These are phyloP conservation scores for Terfezia boudieri DNA, from an alignment of 495 filamentous ascomycete genomes.

Conservation along the genomic window DNA sequence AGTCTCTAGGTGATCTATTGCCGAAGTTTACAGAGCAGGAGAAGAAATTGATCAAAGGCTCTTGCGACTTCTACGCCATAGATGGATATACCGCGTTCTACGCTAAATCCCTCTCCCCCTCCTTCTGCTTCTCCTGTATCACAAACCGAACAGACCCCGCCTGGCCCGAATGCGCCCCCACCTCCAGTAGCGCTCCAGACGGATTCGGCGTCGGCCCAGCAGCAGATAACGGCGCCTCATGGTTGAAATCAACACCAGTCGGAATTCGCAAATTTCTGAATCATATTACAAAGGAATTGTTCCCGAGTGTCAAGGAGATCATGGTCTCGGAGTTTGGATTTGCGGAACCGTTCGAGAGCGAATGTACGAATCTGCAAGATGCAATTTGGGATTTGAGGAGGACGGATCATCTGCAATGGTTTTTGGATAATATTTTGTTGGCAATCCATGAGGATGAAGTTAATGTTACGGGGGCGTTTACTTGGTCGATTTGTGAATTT, in stretches of 20 bases:
- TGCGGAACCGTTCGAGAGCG: slow-evolving; percentile 24
- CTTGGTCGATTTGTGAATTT: slow-evolving; percentile 22
- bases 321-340: slow-evolving; percentile 27
- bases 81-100: slow-evolving; percentile 22
- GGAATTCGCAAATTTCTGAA: slow-evolving; percentile 25
- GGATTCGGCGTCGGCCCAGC: slow-evolving; percentile 23
- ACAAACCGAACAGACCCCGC: slow-evolving; percentile 21
- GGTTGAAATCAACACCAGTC: slow-evolving; percentile 23
- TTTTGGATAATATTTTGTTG: slow-evolving; percentile 22
- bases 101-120: slow-evolving; percentile 10
- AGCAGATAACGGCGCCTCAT: slow-evolving; percentile 20
- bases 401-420: slow-evolving; percentile 23
- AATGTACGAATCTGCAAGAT: slow-evolving; percentile 17
- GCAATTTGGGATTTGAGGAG: slow-evolving; percentile 22
- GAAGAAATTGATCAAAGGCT: slow-evolving; percentile 24
- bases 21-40: slow-evolving; percentile 19
- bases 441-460: slow-evolving; percentile 20
- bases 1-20: slow-evolving; percentile 22
- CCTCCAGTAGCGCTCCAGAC: slow-evolving; percentile 11
- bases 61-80: slow-evolving; percentile 25
- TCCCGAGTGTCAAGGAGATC: slow-evolving; percentile 22
- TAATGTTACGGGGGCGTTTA: slow-evolving; percentile 25
- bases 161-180: slow-evolving; percentile 22
- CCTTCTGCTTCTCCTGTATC: slow-evolving; percentile 19
- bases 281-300: slow-evolving; percentile 24